Conservation (phyloP, 2,329 filamentous ascomycete genomes). For the Madurella fahalii region DNA sequence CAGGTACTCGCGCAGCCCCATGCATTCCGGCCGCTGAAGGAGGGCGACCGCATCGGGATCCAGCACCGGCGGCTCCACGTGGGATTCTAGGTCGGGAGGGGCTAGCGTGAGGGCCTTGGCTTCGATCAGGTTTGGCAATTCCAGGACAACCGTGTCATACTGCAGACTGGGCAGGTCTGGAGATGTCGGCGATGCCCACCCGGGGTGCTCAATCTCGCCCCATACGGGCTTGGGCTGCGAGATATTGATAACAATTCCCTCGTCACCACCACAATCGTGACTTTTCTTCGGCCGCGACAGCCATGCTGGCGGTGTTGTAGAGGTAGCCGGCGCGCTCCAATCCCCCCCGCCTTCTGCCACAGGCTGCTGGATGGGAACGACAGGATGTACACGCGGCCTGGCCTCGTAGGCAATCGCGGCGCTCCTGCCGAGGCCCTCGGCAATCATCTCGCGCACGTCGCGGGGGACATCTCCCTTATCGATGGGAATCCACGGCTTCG, state of each 20-base stretch:
- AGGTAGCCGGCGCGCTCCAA: not conserved
- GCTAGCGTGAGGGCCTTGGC: conserved; percentile 87
- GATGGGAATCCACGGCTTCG: conserved; percentile 79
- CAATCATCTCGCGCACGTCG: conserved; percentile 71
- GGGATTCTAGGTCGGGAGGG: conserved; percentile 47
- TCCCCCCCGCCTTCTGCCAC: conserved; percentile 2
- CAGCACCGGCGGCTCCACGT: conserved; percentile 43
- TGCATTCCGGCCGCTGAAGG: conserved; percentile 64
- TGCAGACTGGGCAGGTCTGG: conserved; percentile 75
- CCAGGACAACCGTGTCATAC: conserved; percentile 74
- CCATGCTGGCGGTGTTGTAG: conserved; percentile 7
- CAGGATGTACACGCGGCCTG: conserved; percentile 55
- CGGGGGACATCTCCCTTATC: conserved; percentile 78
- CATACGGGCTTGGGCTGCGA: conserved; percentile 56
- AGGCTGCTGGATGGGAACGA: conserved; percentile 3
- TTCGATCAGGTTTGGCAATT: conserved; percentile 86
- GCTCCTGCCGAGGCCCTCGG: conserved; percentile 67
- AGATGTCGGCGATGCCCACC: conserved; percentile 80
- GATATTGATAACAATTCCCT: conserved; percentile 44
- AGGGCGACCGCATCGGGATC: conserved; percentile 66
- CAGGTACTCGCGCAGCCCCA: conserved; percentile 78
- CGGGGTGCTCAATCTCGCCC: conserved; percentile 80
- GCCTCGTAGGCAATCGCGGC: conserved; percentile 77
- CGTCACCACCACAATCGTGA: conserved; percentile 17
- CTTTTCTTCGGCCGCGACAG: conserved; percentile 18